Evolutionary conservation across 1,284 basidiomycete species (phyloP).

Genomic region (Rhodotorula sp.): DNA sequence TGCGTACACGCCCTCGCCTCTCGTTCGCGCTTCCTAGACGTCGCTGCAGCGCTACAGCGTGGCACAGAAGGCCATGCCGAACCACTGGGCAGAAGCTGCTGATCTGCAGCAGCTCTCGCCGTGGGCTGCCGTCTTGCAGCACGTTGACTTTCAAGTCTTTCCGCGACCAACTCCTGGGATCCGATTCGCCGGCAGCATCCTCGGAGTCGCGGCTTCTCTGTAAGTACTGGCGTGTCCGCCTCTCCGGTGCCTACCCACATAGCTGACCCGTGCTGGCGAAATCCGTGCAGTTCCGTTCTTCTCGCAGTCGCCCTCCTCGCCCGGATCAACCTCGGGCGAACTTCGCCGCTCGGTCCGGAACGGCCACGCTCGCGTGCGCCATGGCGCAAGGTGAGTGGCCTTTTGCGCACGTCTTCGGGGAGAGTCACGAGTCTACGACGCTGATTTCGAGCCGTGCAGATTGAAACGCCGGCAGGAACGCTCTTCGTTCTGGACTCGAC

Average conservation of each 20-base stretch:
- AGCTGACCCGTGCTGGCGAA: too few species aligned
- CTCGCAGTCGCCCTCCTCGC: constrained; percentile 5
- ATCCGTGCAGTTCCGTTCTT: neutral
- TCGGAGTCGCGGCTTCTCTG: neutral
- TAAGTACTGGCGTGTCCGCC: neutral
- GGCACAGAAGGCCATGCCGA: too few species aligned
- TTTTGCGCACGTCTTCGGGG: neutral
- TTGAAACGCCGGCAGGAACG: neutral
- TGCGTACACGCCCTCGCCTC: too few species aligned
- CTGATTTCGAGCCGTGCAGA: neutral
- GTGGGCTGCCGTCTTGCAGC: neutral
- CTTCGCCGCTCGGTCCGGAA: neutral
- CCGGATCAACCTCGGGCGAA: neutral
- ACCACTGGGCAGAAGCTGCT: too few species aligned
- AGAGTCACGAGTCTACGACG: too few species aligned
- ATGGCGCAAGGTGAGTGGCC: neutral
- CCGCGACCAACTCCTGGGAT: neutral
- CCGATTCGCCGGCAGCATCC: neutral
- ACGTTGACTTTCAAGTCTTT: neutral
- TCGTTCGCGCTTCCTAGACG: too few species aligned
- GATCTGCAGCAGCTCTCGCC: too few species aligned
- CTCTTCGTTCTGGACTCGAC: constrained; percentile 4
- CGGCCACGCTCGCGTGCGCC: neutral
- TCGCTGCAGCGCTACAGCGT: too few species aligned
- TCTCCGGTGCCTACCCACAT: neutral